A percentile compares a stretch with the other conserved stretches of the same genome.
Evolutionary conservation across 768 basidiomycete species (phyloP).

Genomic region (Neoboletus magnificus): DNA sequence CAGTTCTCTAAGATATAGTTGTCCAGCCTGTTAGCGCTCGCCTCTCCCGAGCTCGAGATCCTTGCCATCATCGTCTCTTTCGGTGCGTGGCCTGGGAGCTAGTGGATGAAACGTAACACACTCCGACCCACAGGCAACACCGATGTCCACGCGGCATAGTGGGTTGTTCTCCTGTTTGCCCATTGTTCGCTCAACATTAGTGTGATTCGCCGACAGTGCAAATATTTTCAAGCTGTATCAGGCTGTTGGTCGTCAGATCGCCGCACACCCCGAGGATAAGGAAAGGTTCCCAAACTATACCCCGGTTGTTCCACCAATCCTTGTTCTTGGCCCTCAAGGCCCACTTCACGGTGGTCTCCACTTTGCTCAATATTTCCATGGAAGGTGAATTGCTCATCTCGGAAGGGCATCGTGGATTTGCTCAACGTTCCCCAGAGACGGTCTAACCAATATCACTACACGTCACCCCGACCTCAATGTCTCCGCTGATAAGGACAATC

Average conservation of each 20-base stretch:
- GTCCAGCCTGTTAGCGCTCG: slow-evolving; percentile 70
- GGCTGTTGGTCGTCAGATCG: slow-evolving; percentile 57
- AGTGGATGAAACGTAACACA: background rate
- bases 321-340: slow-evolving; percentile 58
- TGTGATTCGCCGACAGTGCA: slow-evolving; percentile 36
- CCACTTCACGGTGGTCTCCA: slow-evolving; percentile 72
- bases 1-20: background rate
- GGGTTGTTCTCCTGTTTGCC: slow-evolving; percentile 22
- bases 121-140: slow-evolving; percentile 57
- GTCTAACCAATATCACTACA: slow-evolving; percentile 55
- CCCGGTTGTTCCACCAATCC: slow-evolving; percentile 49
- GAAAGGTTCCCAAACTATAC: slow-evolving; percentile 62
- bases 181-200: background rate
- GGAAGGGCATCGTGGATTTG: background rate
- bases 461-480: slow-evolving; percentile 64
- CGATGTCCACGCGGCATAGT: slow-evolving; percentile 57
- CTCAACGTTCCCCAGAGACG: slow-evolving; percentile 49
- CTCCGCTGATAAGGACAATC: slow-evolving; percentile 1
- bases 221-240: slow-evolving; percentile 80
- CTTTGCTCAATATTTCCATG: slow-evolving; percentile 84
- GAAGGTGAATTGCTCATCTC: slow-evolving; percentile 44
- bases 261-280: slow-evolving; percentile 49
- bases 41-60: slow-evolving; percentile 82
- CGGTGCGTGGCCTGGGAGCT: slow-evolving; percentile 42
- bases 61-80: slow-evolving; percentile 73